These are phyloP conservation scores for Biscutella laevigata DNA, from an alignment of 441 rosid genomes.

Conservation along the genomic window DNA sequence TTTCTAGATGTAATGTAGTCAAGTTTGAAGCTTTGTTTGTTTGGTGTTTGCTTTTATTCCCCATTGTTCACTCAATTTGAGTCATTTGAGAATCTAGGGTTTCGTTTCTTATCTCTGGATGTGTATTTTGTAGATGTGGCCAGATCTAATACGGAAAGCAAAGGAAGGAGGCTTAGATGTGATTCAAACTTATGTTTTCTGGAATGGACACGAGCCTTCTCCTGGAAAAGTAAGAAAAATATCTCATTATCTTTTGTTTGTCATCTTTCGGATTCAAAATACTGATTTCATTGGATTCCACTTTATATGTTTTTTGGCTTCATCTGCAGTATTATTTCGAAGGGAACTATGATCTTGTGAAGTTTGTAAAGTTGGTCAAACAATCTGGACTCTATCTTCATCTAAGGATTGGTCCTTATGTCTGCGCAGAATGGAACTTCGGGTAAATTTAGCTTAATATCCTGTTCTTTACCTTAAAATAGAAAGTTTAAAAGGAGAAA, in stretches of 20 bases:
- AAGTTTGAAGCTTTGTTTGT: slow-evolving; percentile 1
- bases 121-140: slow-evolving; percentile 82
- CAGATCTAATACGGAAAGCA: slow-evolving; percentile 90
- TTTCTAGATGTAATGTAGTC: slow-evolving; percentile 29
- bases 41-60: slow-evolving; percentile 14
- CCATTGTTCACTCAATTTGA: slow-evolving; percentile 3
- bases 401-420: slow-evolving; percentile 94
- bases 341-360: slow-evolving; percentile 79
- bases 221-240: slow-evolving; percentile 58
- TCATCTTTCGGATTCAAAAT: slow-evolving; percentile 13
- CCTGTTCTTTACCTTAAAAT: slow-evolving; percentile 2
- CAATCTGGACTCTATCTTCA: slow-evolving; percentile 85
- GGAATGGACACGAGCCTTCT: slow-evolving; percentile 96
- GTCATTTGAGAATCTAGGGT: slow-evolving; percentile 1
- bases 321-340: slow-evolving; percentile 65
- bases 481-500: neutral
- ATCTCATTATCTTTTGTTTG: neutral
- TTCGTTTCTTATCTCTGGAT: slow-evolving; percentile 16
- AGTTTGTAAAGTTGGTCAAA: slow-evolving; percentile 67
- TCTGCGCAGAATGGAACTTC: slow-evolving; percentile 96
- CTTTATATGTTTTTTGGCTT: slow-evolving; percentile 21
- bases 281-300: slow-evolving; percentile 19
- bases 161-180: slow-evolving; percentile 96
- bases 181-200: slow-evolving; percentile 94
- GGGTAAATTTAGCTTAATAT: slow-evolving; percentile 39